phyloP scores from a whole-genome alignment of 108 stramenopile species.

The Aurantiochytrium sp. region DNA sequence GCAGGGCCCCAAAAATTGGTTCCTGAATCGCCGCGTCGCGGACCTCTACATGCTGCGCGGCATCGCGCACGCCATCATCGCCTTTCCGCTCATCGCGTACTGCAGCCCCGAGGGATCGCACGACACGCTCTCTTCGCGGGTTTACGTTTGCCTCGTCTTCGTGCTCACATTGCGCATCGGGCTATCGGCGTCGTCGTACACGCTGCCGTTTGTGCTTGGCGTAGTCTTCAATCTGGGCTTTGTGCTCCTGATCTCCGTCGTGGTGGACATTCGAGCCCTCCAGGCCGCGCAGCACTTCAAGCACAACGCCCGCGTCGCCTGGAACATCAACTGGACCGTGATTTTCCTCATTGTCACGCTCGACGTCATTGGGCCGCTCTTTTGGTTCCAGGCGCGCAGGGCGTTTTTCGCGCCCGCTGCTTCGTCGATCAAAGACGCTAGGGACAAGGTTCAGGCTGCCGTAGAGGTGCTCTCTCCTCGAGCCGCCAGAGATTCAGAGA shows the following conservation, averaged over 20 bases:
- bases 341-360: not conserved
- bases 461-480: no score
- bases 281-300: not conserved
- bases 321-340: slow-evolving; percentile 1
- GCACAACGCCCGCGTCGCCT: not conserved
- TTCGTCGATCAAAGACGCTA: no score
- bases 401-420: not conserved
- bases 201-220: not conserved
- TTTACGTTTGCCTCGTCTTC: not conserved
- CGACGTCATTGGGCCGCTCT: not conserved
- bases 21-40: not conserved
- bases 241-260: not conserved
- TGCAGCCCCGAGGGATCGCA: not conserved
- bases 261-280: not conserved
- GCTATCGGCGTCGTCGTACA: not conserved
- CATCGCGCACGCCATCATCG: slow-evolving; percentile 6
- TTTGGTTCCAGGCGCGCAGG: not conserved
- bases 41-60: not conserved
- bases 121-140: not conserved
- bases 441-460: no score
- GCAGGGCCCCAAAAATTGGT: not conserved
- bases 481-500: no score
- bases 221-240: not conserved
- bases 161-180: not conserved
- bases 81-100: not conserved